Percentiles rank a stretch among this genome's conserved stretches.
phyloP scores from a whole-genome alignment of 345 rosid genomes.

The Eucalyptus sp. region DNA sequence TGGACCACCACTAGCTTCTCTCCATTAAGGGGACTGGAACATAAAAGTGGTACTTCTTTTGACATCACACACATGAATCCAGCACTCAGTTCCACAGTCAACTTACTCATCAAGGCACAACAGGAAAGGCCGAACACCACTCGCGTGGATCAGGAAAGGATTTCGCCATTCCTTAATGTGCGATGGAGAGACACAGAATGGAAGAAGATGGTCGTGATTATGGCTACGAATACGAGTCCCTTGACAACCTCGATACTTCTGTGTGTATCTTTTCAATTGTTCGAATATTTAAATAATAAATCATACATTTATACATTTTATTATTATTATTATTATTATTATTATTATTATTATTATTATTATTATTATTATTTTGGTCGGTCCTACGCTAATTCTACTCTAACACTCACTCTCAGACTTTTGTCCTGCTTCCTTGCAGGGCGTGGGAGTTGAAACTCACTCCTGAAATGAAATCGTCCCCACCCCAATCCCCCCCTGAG shows the following conservation, averaged over 20 bases:
- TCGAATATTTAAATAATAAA: no score
- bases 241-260: neutral
- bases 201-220: neutral
- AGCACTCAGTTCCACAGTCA: neutral
- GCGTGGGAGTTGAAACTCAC: no score
- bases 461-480: no score
- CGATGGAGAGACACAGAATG: fast-evolving
- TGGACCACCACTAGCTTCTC: neutral
- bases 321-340: no score
- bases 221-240: neutral
- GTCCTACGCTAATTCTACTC: no score
- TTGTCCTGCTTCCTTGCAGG: no score
- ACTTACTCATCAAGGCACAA: neutral
- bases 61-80: neutral
- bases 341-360: no score
- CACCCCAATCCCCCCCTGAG: no score
- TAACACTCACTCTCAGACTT: no score
- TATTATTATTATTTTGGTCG: no score
- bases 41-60: neutral
- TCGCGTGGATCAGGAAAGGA: neutral
- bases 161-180: neutral
- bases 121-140: neutral
- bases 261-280: neutral
- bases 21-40: neutral
- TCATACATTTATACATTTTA: no score